Base-by-base conservation (phyloP, 371 early-diverging fungal species). In the Zychaea mexicana region DNA sequence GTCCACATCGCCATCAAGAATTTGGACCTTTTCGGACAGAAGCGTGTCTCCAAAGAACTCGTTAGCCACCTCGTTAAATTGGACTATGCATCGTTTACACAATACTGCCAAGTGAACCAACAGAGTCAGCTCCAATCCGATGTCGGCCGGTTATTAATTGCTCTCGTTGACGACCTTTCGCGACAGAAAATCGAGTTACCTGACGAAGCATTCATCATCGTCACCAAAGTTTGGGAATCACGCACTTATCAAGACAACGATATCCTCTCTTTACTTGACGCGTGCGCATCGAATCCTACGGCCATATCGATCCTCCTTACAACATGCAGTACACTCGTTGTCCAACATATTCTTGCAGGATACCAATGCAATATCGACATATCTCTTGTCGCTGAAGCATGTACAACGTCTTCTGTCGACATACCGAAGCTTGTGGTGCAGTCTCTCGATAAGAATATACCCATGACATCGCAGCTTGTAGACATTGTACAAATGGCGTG, bases 301-400 rank as follows among this genome's bases (percentile, higher is more conserved):
- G 45, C 38, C 26, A 27, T 58, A 27, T 26, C 59, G 7, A 58
- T 42, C 15, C 45, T 58, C 0, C 45, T 58, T 3, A 24, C 33
- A n/a, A 42, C 38, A 7, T 58, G 59, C 19, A 27, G 28, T 15
- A 21, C 10, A 10, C 24, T 58, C 13, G 24, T 58, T 0, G 12
- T 74, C 17, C 62, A 64, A 2, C 62, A 74, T 30, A 74, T 79
- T 5, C 49, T 76, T 46, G 60, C 65, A n/a, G 79, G 79, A 3
- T 68, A 73, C 28, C 22, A 60, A 8, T 68, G 70, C 21, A 36
- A 39, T 2, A 69, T 76, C 13, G 38, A 66, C 15, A 26, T 62
- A 27, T 45, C 27, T 0, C 32, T 33, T 9, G 46, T 78, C 5
- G 45, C 54, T 0, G 31, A 60, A 13, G 63, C 73, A 9, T 81